Evolutionary conservation across 306 rosid genomes (phyloP).

Genomic region (Prunus padus): DNA sequence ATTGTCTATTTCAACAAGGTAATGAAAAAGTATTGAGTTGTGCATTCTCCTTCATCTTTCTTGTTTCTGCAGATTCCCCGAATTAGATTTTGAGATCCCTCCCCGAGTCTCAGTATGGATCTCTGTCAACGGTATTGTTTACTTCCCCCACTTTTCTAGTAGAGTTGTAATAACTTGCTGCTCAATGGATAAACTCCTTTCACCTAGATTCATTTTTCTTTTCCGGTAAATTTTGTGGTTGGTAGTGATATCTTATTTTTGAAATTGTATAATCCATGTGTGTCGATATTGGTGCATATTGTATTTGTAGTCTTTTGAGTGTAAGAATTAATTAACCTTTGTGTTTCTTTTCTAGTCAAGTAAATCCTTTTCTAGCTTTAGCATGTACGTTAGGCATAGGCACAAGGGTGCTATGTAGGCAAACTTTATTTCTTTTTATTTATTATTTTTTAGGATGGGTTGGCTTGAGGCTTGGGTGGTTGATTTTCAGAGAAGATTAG

Average conservation of each 20-base stretch:
- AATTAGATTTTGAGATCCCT: constrained; percentile 92
- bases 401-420: neutral
- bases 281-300: neutral
- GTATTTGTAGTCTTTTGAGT: neutral
- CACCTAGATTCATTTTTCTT: no score
- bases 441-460: neutral
- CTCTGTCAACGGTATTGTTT: constrained; percentile 71
- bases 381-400: neutral
- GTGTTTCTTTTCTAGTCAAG: neutral
- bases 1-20: neutral
- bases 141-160: neutral
- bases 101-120: constrained; percentile 92
- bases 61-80: constrained; percentile 71
- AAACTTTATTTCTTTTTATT: neutral
- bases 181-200: neutral
- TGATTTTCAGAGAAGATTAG: neutral
- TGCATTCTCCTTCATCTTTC: constrained; percentile 17
- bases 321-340: neutral
- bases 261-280: neutral
- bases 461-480: neutral
- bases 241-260: neutral
- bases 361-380: neutral
- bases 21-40: neutral
- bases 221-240: neutral
- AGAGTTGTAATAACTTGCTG: neutral